These are phyloP conservation scores for Kodamaea restingae DNA, from an alignment of 805 yeast species.

Conservation along the genomic window DNA sequence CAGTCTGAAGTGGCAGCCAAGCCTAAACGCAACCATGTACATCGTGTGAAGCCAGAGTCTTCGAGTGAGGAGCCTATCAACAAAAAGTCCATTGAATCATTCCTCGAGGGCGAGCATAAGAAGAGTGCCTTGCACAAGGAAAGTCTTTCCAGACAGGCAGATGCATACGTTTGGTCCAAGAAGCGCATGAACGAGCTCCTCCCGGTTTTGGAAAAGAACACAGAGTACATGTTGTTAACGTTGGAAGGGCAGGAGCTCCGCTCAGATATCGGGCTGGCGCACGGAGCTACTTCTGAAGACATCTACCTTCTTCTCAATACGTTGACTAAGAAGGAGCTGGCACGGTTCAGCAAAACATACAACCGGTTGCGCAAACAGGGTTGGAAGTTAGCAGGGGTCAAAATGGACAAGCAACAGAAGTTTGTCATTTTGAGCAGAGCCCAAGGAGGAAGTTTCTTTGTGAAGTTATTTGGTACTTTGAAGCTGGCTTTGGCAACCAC, in stretches of 20 bases:
- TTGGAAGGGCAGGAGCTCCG: slow-evolving; percentile 32
- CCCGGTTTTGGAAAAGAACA: slow-evolving; percentile 16
- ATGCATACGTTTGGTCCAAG: slow-evolving; percentile 52
- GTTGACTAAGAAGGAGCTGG: slow-evolving; percentile 33
- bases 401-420: slow-evolving; percentile 17
- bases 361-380: slow-evolving; percentile 40
- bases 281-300: slow-evolving; percentile 37
- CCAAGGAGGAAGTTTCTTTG: background rate
- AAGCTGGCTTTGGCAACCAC: slow-evolving; percentile 24
- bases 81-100: slow-evolving; percentile 30
- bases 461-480: slow-evolving; percentile 10
- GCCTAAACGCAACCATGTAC: background rate
- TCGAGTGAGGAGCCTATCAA: slow-evolving; percentile 1
- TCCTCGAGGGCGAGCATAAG: slow-evolving; percentile 41
- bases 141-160: slow-evolving; percentile 42
- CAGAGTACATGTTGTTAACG: slow-evolving; percentile 29
- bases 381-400: slow-evolving; percentile 57
- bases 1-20: background rate
- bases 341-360: slow-evolving; percentile 30
- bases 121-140: slow-evolving; percentile 39
- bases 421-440: slow-evolving; percentile 10
- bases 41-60: background rate
- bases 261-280: slow-evolving; percentile 38
- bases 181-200: slow-evolving; percentile 17
- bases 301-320: slow-evolving; percentile 37